phyloP scores from a whole-genome alignment of 768 basidiomycete species.

The Royoungia palumana region DNA sequence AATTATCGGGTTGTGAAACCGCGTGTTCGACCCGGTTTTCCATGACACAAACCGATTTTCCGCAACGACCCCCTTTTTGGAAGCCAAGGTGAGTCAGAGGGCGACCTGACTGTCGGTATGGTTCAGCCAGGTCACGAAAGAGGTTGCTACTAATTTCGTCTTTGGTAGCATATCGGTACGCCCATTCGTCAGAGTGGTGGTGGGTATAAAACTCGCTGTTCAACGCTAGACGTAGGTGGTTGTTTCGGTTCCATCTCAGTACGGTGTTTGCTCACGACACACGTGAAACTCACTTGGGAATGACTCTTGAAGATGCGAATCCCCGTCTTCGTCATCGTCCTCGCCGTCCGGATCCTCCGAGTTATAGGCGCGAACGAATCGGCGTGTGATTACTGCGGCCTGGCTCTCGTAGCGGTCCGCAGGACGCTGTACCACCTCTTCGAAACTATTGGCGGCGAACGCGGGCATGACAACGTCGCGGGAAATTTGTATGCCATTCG shows the following conservation, averaged over 20 bases:
- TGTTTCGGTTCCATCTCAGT: constrained; percentile 3
- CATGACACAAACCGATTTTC: constrained; percentile 9
- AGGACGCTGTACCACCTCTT: not conserved
- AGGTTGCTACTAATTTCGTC: constrained; percentile 29
- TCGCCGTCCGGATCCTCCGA: constrained; percentile 11
- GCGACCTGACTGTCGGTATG: constrained; percentile 3
- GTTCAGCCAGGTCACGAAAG: constrained; percentile 19
- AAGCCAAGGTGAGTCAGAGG: not conserved
- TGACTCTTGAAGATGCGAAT: constrained; percentile 11
- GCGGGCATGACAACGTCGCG: not conserved
- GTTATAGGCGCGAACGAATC: not conserved
- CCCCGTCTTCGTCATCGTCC: constrained; percentile 16
- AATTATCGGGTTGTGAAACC: not conserved
- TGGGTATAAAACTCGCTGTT: constrained; percentile 19
- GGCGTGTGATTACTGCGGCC: not conserved
- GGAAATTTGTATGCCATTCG: not conserved
- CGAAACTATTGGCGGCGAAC: not conserved
- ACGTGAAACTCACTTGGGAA: constrained; percentile 25
- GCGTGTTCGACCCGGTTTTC: constrained; percentile 1
- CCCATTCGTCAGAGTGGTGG: constrained; percentile 17
- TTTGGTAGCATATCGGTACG: constrained; percentile 31
- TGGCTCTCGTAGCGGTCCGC: not conserved
- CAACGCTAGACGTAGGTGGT: constrained; percentile 11
- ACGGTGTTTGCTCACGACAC: not conserved
- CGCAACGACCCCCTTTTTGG: constrained; percentile 1